Base-by-base conservation (phyloP, 2,329 filamentous ascomycete genomes). In the Aspergillus novofumigatus region DNA sequence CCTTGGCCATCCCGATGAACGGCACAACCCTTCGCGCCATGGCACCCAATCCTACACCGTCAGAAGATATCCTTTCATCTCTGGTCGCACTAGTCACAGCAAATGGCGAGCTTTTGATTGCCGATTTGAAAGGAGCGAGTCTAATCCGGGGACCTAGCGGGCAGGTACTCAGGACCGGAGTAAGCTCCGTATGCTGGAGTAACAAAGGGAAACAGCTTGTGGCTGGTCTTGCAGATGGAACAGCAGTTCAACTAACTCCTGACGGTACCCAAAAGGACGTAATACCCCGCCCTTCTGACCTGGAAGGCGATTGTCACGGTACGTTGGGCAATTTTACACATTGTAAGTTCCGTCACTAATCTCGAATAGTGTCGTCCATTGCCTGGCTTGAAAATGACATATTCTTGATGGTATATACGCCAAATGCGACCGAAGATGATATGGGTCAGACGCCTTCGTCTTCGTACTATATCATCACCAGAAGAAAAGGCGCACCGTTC, bases 171-270 rank as follows among this genome's bases (percentile, higher is more conserved):
- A 90, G 87, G 67, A 80, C 83, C 28, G 87, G 89, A 50, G 92
- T 96, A 28, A 92, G 87, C 69, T 94, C 89, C 67, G 83, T 91
- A 5, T 88, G 90, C 55, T 99, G 95, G 94, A 99, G 94, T 72
- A 88, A 86, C 59, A 91, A 88, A 70, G 94, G 94, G 49, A 99
- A 96, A 72, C 93, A 97, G 71, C 80, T 99, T 47, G 87, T 96
- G 48, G 92, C 91, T 63, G 94, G 95, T 17, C 80, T 94, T 65
- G 86, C 81, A 6, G 86, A 97, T 74, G 94, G 94, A 57, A 87
- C 86, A 11, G 86, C 89, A 53, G 83, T 84, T 55, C 92, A 97
- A 72, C 88, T 97, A 83, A 91, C 90, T 7, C 90, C 89, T 0
- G 85, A 91, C 65, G 93, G 93, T 49, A 83, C 83, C 44, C 81